Base-by-base conservation (phyloP, 179 eudicot species). In the Sideroxylon spinosum region DNA sequence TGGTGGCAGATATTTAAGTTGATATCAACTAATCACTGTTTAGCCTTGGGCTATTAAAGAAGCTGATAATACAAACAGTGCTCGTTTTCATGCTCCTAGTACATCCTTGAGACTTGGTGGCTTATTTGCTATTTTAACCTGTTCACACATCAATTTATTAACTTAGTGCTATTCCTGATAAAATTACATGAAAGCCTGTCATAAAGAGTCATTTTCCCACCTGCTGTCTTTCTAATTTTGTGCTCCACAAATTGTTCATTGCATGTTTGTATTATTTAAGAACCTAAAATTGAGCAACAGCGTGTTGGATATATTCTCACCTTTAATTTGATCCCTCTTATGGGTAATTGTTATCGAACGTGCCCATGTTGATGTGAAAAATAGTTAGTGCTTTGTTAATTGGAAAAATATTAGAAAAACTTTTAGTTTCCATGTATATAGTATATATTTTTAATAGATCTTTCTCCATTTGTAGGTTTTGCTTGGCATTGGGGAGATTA, bases 401-500 rank as follows among this genome's bases (percentile, higher is more conserved):
- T 77, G 32, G 13, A 19, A 53, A 68, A 20, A 52, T 14, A 37
- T 4, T 11, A 23, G 13, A 26, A 8, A 64, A 66, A 52, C 7
- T 23, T 75, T 62, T 5, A 46, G n/a, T 6, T 14, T 46, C 72
- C 46, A 53, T 64, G 46, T 55, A 1, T 20, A 7, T 25, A 20
- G 44, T 37, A 37, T 37, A 37, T 37, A 37, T 6, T 56, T n/a
- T 37, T 67, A 9, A 44, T 75, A 28, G 60, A 46, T 59, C 32
- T 22, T 44, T 64, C 23, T 72, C 62, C 44, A 71, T 79, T 74
- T 84, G 56, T 77, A 94, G 98, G 99, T 95, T 57, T 81, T 95
- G 76, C 93, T 74, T 80, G 98, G 95, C 81, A 84, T 90, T 44
- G 99, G 99, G 79, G 99, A 95, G 81, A 89, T 84, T 20, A 91